Evolutionary conservation across 2,329 filamentous ascomycete species (phyloP).

Genomic region (Leptosphaerulina australis): DNA sequence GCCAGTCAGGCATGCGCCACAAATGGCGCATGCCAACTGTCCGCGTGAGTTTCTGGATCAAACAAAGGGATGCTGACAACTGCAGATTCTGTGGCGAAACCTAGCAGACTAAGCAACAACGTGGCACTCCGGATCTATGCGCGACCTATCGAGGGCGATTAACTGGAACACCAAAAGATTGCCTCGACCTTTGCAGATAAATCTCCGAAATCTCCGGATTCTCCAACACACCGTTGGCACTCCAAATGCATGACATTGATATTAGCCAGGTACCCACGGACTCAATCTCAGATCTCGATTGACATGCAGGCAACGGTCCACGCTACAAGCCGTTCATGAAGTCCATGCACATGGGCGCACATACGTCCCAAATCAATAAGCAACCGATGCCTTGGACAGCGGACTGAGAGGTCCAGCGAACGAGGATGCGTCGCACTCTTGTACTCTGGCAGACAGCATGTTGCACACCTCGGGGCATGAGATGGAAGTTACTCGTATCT

Average conservation of each 20-base stretch:
- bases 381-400: neutral
- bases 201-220: no score
- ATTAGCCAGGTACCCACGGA: conserved; percentile 5
- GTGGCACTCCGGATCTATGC: conserved; percentile 9
- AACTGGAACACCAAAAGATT: neutral
- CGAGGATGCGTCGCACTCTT: neutral
- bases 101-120: neutral
- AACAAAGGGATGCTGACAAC: neutral
- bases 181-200: neutral
- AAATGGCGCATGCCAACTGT: conserved; percentile 4
- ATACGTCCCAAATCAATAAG: neutral
- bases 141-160: neutral
- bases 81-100: conserved; percentile 2
- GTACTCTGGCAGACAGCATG: neutral
- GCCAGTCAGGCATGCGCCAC: conserved; percentile 3
- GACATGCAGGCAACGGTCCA: neutral
- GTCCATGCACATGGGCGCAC: conserved; percentile 1
- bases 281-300: conserved; percentile 1
- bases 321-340: neutral
- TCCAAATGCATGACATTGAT: conserved; percentile 3
- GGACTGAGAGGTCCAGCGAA: neutral
- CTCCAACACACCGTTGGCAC: conserved; percentile 9
- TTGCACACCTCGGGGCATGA: neutral
- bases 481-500: no score
- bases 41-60: conserved; percentile 9